Evolutionary conservation across 2,329 filamentous ascomycete species (phyloP).

Genomic region (Metarhizium humberi): DNA sequence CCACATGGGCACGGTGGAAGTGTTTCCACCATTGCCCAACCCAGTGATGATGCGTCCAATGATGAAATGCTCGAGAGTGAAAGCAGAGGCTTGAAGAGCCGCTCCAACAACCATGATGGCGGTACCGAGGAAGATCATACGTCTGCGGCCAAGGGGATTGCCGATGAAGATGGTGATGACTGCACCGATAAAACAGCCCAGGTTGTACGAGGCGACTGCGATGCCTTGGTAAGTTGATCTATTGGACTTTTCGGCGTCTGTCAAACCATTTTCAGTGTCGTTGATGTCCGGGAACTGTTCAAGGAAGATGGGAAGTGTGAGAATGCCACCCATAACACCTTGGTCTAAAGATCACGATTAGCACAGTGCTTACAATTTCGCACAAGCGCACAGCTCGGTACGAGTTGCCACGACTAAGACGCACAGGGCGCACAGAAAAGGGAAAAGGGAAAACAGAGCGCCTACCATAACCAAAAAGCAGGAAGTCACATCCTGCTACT

Average conservation of each 20-base stretch:
- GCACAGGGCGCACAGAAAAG: neutral
- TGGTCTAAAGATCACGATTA: conserved; percentile 42
- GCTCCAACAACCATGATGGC: conserved; percentile 49
- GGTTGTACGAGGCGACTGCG: conserved; percentile 45
- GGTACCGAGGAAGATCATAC: conserved; percentile 51
- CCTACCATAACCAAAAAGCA: conserved; percentile 50
- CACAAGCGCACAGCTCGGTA: neutral
- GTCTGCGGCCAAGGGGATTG: conserved; percentile 50
- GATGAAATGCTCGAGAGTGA: conserved; percentile 45
- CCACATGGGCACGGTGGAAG: conserved; percentile 50
- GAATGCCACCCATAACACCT: conserved; percentile 66
- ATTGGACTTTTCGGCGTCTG: conserved; percentile 22
- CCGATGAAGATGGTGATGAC: conserved; percentile 58
- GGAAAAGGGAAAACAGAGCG: too few relatives aligned
- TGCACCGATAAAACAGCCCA: conserved; percentile 55
- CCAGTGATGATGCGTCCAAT: conserved; percentile 50
- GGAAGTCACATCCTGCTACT: conserved; percentile 65
- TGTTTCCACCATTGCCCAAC: conserved; percentile 47
- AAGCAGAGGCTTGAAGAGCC: conserved; percentile 47
- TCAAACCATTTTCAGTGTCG: conserved; percentile 29
- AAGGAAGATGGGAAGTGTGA: conserved; percentile 56
- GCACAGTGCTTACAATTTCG: neutral
- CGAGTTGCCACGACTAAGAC: neutral
- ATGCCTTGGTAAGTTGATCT: conserved; percentile 46
- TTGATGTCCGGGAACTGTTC: conserved; percentile 45